Conservation (phyloP, 2,329 filamentous ascomycete species). For the Aspergillus fumigatus region DNA sequence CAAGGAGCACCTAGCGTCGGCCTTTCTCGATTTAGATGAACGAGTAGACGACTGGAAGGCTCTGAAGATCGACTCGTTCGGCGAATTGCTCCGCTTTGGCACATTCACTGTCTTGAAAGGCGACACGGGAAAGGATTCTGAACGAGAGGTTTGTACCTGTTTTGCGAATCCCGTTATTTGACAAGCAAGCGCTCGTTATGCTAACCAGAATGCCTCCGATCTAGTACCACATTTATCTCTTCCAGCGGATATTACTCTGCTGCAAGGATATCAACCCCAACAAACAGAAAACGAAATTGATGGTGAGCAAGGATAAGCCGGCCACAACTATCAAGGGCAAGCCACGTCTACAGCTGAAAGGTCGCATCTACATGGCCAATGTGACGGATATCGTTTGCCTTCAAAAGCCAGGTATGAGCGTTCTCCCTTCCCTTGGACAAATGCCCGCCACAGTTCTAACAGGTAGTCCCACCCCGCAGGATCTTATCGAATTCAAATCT, state of each 20-base stretch:
- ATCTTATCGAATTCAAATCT: constrained; percentile 93
- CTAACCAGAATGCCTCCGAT: constrained; percentile 14
- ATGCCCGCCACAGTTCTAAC: background rate
- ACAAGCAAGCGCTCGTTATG: background rate
- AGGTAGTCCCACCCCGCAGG: constrained; percentile 46
- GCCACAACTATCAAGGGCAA: constrained; percentile 69
- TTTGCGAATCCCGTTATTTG: background rate
- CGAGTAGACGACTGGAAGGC: constrained; percentile 98
- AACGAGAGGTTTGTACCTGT: constrained; percentile 69
- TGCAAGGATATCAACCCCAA: constrained; percentile 90
- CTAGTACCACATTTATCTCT: constrained; percentile 95
- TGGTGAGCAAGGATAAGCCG: constrained; percentile 64
- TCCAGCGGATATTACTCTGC: constrained; percentile 90
- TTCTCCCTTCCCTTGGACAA: background rate
- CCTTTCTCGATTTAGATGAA: constrained; percentile 71
- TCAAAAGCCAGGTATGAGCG: constrained; percentile 71
- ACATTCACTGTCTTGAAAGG: constrained; percentile 86
- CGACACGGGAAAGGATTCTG: constrained; percentile 71
- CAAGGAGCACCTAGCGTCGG: constrained; percentile 77
- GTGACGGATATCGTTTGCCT: constrained; percentile 90
- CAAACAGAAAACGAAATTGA: constrained; percentile 67
- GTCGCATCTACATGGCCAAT: constrained; percentile 98
- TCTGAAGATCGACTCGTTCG: constrained; percentile 85
- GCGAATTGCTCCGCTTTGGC: constrained; percentile 79
- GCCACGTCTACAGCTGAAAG: constrained; percentile 79